Evolutionary conservation across 2,329 filamentous ascomycete genomes (phyloP), one percentile per base, ranked within the genome.

Genomic region (Colletotrichum tanaceti): DNA sequence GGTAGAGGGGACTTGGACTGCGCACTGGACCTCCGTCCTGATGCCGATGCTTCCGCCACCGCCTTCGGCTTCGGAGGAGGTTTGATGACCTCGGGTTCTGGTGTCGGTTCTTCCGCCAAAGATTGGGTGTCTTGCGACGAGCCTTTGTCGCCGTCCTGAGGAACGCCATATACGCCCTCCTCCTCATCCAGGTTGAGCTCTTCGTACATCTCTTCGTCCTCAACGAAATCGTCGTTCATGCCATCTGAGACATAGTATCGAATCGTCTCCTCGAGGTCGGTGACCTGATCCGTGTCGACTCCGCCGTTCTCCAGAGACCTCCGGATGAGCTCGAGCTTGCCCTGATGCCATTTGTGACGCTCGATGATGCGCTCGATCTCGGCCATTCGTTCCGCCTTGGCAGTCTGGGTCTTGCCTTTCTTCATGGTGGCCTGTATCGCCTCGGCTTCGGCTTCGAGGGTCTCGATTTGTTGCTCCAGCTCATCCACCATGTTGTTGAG

Each of bases 121-220:
- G 96, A 98, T 77, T 97, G 93, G 35, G 92, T 89, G 79, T 99
- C 96, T 81, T 98, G 94, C 68, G 95, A 98, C n/a, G 95, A 98
- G 70, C 92, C 90, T 75, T 90, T 90, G 80, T 98, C 96, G 78
- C 90, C 90, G 38, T 98, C 94, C 70, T 85, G 86, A 72, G 83
- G 85, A 85, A 97, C 90, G 73, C 94, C 96, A 75, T 91, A 98
- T 63, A 89, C 86, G 65, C 93, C 94, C 78, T 98, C 96, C 75
- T 98, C 96, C 74, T 97, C 94, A 70, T 97, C 91, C 50, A 99
- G 88, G 75, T 94, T 92, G 65, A 98, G 87, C 63, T 98, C 95
- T 77, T 99, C 94, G 82, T 98, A 99, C 80, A 99, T 91, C 72
- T 89, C 91, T 75, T 99, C 96, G 77, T 98, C 94, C 75, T 98